Percentiles rank a stretch among this genome's conserved stretches.
These are phyloP conservation scores for Nicotiana rustica DNA, from an alignment of 305 asterid genomes.

Conservation along the genomic window DNA sequence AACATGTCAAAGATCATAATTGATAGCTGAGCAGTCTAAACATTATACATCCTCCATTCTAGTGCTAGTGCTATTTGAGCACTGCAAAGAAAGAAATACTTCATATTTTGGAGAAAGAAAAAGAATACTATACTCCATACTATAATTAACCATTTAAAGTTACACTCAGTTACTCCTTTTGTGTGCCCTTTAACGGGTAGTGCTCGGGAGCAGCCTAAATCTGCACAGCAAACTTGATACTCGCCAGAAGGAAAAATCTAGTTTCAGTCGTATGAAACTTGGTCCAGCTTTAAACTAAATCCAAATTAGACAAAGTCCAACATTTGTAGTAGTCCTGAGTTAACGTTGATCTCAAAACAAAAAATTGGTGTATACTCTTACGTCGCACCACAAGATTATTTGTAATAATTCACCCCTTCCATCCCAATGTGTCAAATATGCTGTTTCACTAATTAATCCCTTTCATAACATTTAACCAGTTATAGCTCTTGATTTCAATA, in stretches of 20 bases:
- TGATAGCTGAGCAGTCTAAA: slow-evolving; percentile 20
- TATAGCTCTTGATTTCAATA: neutral
- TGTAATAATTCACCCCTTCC: neutral
- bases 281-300: neutral
- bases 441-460: neutral
- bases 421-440: neutral
- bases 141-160: neutral
- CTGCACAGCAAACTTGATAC: neutral
- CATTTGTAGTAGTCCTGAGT: neutral
- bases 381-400: neutral
- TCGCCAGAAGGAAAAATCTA: slow-evolving; percentile 4
- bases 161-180: neutral
- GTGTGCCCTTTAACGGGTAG: neutral
- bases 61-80: slow-evolving; percentile 17
- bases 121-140: neutral
- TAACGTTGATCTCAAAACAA: neutral
- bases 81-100: neutral
- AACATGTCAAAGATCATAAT: neutral
- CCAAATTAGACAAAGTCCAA: neutral
- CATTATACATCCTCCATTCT: neutral
- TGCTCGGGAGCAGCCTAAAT: neutral
- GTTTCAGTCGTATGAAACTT: neutral
- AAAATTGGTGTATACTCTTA: neutral
- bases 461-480: neutral
- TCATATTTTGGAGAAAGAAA: neutral